A percentile compares a stretch with the other conserved stretches of the same genome.
These are phyloP conservation scores for Naumovozyma castellii DNA, from an alignment of 805 yeast species.

Conservation along the genomic window DNA sequence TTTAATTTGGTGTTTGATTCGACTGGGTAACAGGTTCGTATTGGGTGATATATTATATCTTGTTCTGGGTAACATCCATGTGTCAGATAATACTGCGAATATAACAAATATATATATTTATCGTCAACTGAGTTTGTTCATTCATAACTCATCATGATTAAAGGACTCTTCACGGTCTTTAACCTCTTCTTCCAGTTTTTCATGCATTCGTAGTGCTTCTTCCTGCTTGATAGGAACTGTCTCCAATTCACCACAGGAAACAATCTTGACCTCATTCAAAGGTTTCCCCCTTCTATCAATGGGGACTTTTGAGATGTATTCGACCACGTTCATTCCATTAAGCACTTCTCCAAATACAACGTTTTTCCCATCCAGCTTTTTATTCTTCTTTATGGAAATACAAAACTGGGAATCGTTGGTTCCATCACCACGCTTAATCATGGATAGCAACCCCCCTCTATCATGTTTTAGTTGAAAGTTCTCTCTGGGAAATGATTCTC, in stretches of 20 bases:
- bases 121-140: no score
- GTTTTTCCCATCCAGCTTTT: constrained; percentile 74
- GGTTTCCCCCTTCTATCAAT: constrained; percentile 7
- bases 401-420: constrained; percentile 95
- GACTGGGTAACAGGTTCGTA: no score
- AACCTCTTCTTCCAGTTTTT: constrained; percentile 3
- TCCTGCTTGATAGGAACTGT: constrained; percentile 4
- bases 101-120: no score
- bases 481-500: constrained; percentile 60
- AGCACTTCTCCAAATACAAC: constrained; percentile 86
- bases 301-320: constrained; percentile 55
- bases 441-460: constrained; percentile 70
- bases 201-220: constrained; percentile 4
- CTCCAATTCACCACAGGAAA: constrained; percentile 10
- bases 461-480: constrained; percentile 62
- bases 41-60: no score
- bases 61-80: no score
- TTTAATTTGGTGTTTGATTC: no score
- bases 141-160: constrained; percentile 5
- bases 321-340: constrained; percentile 73
- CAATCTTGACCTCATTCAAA: constrained; percentile 7
- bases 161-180: not conserved
- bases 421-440: constrained; percentile 97
- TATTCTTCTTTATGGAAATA: constrained; percentile 63
- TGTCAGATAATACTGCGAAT: no score